Evolutionary conservation across 768 basidiomycete genomes (phyloP).

Genomic region (Kwoniella bestiolae): DNA sequence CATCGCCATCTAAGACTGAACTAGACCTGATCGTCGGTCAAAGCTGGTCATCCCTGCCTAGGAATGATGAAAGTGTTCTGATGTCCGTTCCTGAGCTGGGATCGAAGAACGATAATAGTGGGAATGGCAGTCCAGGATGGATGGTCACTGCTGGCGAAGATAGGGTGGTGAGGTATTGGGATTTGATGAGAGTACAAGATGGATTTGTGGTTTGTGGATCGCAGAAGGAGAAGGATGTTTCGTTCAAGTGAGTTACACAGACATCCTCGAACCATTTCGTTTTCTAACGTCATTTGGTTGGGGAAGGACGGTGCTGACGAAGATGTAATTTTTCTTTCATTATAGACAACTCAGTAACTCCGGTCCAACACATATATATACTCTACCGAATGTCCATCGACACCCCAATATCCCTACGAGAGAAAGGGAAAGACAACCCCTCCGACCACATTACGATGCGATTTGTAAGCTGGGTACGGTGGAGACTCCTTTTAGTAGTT

Average conservation of each 20-base stretch:
- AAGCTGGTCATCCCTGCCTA: slow-evolving; percentile 28
- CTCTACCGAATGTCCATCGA: slow-evolving; percentile 25
- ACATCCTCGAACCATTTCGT: no score
- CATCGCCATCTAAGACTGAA: slow-evolving; percentile 17
- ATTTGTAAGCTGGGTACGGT: slow-evolving; percentile 83
- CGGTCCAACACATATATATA: slow-evolving; percentile 54
- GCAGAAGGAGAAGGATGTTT: slow-evolving; percentile 73
- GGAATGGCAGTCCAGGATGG: slow-evolving; percentile 64
- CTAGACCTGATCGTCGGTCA: slow-evolving; percentile 36
- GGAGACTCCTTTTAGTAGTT: slow-evolving; percentile 89
- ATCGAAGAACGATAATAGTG: neutral
- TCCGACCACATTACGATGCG: slow-evolving; percentile 87
- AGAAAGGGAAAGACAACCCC: slow-evolving; percentile 78
- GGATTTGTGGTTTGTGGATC: slow-evolving; percentile 79
- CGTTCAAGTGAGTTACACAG: slow-evolving; percentile 67
- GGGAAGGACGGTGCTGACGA: no score
- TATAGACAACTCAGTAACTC: slow-evolving; percentile 17
- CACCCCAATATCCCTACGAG: slow-evolving; percentile 67
- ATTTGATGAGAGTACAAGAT: slow-evolving; percentile 71
- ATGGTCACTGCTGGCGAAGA: slow-evolving; percentile 90
- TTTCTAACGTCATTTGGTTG: no score
- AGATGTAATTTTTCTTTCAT: neutral
- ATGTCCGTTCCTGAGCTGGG: slow-evolving; percentile 59
- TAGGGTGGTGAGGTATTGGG: slow-evolving; percentile 84
- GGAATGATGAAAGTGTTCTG: slow-evolving; percentile 59